These are phyloP conservation scores for Phytophthora cactorum DNA, from an alignment of 352 stramenopile species.

Conservation along the genomic window DNA sequence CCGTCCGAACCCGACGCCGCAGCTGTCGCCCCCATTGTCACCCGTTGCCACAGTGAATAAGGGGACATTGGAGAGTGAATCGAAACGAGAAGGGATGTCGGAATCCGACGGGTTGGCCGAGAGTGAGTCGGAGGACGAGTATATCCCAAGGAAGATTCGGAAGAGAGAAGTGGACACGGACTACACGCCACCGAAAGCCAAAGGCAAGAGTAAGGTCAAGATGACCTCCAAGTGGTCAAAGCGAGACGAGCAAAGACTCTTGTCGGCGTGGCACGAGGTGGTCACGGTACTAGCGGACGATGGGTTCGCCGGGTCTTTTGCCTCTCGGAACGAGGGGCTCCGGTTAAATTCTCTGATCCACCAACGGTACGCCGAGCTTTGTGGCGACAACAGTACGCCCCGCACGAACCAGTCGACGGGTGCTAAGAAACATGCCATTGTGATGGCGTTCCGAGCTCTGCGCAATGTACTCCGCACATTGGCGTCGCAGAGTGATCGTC, in stretches of 20 bases:
- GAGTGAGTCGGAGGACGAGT: slow-evolving; percentile 7
- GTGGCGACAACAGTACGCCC: slow-evolving; percentile 12
- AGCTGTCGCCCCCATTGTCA: slow-evolving; percentile 24
- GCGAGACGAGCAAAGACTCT: slow-evolving; percentile 32
- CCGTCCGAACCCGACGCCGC: slow-evolving; percentile 4
- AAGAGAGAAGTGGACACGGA: slow-evolving; percentile 20
- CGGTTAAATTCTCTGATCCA: slow-evolving; percentile 42
- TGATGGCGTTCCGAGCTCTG: slow-evolving; percentile 41
- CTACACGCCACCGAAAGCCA: slow-evolving; percentile 34
- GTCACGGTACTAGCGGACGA: slow-evolving; percentile 28
- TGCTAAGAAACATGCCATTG: slow-evolving; percentile 42
- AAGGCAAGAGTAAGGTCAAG: slow-evolving; percentile 29
- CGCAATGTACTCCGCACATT: slow-evolving; percentile 36
- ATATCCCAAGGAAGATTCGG: slow-evolving; percentile 6
- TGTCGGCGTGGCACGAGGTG: slow-evolving; percentile 43
- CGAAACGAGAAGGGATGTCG: slow-evolving; percentile 10
- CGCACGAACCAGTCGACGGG: slow-evolving; percentile 42
- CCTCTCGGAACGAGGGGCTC: slow-evolving; percentile 36
- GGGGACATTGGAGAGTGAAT: not conserved
- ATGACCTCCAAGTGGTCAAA: slow-evolving; percentile 38
- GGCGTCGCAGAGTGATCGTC: slow-evolving; percentile 36
- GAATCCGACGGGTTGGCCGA: slow-evolving; percentile 17
- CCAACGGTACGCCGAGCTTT: slow-evolving; percentile 43
- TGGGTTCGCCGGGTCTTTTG: slow-evolving; percentile 29
- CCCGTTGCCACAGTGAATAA: slow-evolving; percentile 19